These are phyloP conservation scores for Chlamydomonas applanata DNA, from an alignment of 139 green algal genomes.

Conservation along the genomic window DNA sequence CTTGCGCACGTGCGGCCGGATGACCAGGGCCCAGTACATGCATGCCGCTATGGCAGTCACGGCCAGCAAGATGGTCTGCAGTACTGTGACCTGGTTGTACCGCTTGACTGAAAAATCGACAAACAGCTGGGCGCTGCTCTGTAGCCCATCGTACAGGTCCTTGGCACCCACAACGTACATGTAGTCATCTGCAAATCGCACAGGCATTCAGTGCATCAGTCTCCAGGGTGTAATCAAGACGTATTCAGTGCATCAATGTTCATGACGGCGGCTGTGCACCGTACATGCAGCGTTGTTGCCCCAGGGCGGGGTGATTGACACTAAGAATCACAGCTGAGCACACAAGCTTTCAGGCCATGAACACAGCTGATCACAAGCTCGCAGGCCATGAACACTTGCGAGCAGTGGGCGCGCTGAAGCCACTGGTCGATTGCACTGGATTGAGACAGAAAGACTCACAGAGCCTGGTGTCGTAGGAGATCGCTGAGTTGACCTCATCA, in stretches of 20 bases:
- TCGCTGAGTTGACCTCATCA: neutral
- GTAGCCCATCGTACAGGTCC: slow-evolving; percentile 27
- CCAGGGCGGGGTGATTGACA: no score
- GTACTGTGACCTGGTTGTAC: neutral
- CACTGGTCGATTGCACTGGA: no score
- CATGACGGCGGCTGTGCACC: no score
- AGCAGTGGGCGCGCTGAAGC: no score
- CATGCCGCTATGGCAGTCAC: neutral
- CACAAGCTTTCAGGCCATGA: no score
- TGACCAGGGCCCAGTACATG: neutral
- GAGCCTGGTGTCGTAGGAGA: slow-evolving; percentile 1
- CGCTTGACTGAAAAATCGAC: slow-evolving; percentile 18
- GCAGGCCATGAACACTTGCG: no score
- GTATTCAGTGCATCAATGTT: no score
- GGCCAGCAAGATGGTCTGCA: slow-evolving; percentile 13
- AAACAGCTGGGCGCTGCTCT: slow-evolving; percentile 18
- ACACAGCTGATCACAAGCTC: no score
- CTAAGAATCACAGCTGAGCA: no score
- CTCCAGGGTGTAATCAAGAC: no score
- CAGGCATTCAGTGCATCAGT: no score
- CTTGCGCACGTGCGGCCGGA: slow-evolving; percentile 3
- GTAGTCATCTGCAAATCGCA: neutral
- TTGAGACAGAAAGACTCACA: neutral
- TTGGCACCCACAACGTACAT: slow-evolving; percentile 29
- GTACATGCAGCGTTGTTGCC: no score